Conservation (phyloP, 2,329 filamentous ascomycete genomes). For the Hymenoscyphus scutula region DNA sequence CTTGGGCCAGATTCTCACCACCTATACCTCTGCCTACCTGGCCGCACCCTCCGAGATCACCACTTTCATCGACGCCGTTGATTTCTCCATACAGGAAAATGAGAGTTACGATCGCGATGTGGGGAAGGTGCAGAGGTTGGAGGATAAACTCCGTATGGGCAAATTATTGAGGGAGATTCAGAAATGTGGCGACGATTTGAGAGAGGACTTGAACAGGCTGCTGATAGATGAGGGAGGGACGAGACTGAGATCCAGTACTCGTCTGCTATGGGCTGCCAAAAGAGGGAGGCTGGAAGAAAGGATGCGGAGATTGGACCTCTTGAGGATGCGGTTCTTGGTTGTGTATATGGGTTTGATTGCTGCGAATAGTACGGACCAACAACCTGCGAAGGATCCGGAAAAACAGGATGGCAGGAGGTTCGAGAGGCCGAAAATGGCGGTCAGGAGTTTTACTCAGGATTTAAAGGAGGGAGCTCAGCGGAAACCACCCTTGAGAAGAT, state of each 20-base stretch:
- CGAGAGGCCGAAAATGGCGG: conserved; percentile 22
- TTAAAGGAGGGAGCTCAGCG: conserved; percentile 31
- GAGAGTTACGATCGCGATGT: conserved; percentile 63
- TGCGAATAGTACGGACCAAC: conserved; percentile 33
- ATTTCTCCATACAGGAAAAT: conserved; percentile 59
- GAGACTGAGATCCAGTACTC: conserved; percentile 47
- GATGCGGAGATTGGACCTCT: conserved; percentile 56
- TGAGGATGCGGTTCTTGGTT: conserved; percentile 64
- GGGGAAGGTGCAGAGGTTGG: conserved; percentile 54
- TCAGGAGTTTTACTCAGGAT: conserved; percentile 26
- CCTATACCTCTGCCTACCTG: conserved; percentile 55
- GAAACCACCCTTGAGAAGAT: conserved; percentile 46
- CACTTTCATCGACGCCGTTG: conserved; percentile 58
- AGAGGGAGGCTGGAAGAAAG: conserved; percentile 55
- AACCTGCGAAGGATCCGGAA: conserved; percentile 25
- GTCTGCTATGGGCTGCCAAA: conserved; percentile 58
- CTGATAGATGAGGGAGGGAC: conserved; percentile 47
- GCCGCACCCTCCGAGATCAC: conserved; percentile 57
- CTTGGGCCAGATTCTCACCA: conserved; percentile 49
- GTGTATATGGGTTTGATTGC: conserved; percentile 61
- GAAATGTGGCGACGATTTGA: conserved; percentile 57
- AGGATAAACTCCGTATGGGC: conserved; percentile 60
- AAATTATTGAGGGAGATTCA: conserved; percentile 61
- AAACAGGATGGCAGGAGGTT: conserved; percentile 20
- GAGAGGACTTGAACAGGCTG: conserved; percentile 56